Evolutionary conservation across 768 basidiomycete genomes (phyloP).

Genomic region (Amanita jacksonii): DNA sequence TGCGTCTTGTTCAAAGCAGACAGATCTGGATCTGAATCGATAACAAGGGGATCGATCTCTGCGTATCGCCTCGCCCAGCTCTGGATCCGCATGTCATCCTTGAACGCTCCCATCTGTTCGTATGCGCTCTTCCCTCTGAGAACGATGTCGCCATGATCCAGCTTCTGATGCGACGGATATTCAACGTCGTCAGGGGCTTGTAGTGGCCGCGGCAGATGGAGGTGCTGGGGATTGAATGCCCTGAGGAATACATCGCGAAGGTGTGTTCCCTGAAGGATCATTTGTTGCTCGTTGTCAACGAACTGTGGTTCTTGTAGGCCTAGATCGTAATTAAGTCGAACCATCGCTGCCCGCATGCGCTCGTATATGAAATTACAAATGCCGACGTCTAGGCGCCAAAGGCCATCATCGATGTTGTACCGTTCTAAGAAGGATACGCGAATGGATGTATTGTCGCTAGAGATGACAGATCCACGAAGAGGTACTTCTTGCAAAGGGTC

Average conservation of each 20-base stretch:
- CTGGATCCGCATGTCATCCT: constrained; percentile 63
- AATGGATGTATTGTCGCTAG: constrained; percentile 39
- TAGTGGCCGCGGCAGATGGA: constrained; percentile 23
- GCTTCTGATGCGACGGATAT: constrained; percentile 26
- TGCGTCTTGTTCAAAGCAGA: constrained; percentile 65
- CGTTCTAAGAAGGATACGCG: constrained; percentile 47
- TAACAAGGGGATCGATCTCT: constrained; percentile 41
- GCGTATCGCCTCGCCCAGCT: constrained; percentile 76
- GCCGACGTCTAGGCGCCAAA: constrained; percentile 67
- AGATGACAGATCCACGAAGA: constrained; percentile 45
- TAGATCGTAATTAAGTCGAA: constrained; percentile 46
- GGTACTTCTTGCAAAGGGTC: constrained; percentile 53
- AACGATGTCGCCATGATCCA: constrained; percentile 23
- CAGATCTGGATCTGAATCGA: constrained; percentile 75
- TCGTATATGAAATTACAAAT: constrained; percentile 54
- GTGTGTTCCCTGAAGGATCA: constrained; percentile 57
- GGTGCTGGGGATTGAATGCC: constrained; percentile 33
- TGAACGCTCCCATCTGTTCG: constrained; percentile 42
- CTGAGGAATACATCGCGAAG: constrained; percentile 64
- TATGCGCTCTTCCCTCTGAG: constrained; percentile 8
- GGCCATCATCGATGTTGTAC: constrained; percentile 33
- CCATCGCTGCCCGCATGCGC: constrained; percentile 63
- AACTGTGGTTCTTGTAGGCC: constrained; percentile 25
- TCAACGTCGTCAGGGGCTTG: constrained; percentile 29
- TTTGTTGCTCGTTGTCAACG: constrained; percentile 28